These are phyloP conservation scores for Elsinoe ampelina DNA, from an alignment of 2,329 filamentous ascomycete species.

Conservation along the genomic window DNA sequence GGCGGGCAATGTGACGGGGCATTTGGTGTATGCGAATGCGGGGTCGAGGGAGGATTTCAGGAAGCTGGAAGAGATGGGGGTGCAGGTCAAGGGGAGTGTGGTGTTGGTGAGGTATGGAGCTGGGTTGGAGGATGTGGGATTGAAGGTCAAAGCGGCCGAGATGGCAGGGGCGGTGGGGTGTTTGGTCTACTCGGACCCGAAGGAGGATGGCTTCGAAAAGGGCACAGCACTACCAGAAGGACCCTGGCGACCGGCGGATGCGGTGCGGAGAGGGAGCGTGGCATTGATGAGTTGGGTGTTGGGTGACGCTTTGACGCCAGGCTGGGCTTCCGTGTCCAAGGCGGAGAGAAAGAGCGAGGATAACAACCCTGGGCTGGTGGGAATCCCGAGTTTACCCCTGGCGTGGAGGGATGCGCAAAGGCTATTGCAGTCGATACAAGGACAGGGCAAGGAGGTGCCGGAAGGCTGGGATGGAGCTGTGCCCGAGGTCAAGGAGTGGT, in stretches of 20 bases:
- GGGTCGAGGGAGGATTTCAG: slow-evolving; percentile 79
- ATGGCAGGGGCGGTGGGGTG: slow-evolving; percentile 77
- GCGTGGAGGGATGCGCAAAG: slow-evolving; percentile 81
- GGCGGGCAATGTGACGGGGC: slow-evolving; percentile 75
- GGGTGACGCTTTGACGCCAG: slow-evolving; percentile 87
- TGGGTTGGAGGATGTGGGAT: slow-evolving; percentile 58
- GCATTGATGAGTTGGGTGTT: slow-evolving; percentile 72
- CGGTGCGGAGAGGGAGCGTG: slow-evolving; percentile 74
- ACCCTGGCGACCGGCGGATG: slow-evolving; percentile 69
- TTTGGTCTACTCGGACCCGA: slow-evolving; percentile 85
- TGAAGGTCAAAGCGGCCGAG: slow-evolving; percentile 88
- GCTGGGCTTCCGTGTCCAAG: slow-evolving; percentile 63
- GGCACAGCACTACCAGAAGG: slow-evolving; percentile 68
- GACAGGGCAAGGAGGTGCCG: slow-evolving; percentile 60
- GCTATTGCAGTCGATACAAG: slow-evolving; percentile 65
- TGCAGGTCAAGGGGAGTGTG: slow-evolving; percentile 70
- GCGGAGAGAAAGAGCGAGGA: slow-evolving; percentile 58
- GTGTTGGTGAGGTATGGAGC: slow-evolving; percentile 76
- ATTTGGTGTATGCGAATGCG: slow-evolving; percentile 85
- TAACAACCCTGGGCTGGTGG: slow-evolving; percentile 61
- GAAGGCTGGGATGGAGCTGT: slow-evolving; percentile 68
- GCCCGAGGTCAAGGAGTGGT: slow-evolving; percentile 68
- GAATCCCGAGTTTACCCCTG: slow-evolving; percentile 83
- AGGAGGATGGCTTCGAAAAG: slow-evolving; percentile 68
- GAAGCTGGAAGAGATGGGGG: slow-evolving; percentile 56